Percentiles rank a stretch among this genome's conserved stretches.
Conservation (phyloP, 2,329 filamentous ascomycete species). For the Botryosphaeria dothidea region DNA sequence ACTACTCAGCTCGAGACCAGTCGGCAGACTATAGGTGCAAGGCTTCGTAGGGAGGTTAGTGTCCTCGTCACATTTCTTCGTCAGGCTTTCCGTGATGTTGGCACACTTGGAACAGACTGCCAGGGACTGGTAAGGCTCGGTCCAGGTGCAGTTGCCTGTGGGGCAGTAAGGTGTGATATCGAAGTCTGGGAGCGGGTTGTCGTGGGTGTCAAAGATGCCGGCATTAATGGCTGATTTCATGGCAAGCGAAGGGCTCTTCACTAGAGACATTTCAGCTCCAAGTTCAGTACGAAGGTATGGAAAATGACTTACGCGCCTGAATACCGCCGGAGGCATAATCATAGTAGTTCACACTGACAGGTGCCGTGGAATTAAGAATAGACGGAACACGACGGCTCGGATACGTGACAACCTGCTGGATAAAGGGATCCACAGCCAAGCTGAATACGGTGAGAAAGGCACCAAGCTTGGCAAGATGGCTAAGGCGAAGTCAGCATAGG, state of each 20-base stretch:
- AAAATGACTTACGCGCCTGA: neutral
- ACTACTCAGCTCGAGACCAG: neutral
- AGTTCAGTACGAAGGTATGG: neutral
- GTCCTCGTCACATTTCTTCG: neutral
- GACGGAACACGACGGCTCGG: neutral
- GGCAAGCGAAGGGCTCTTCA: neutral
- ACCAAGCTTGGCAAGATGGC: constrained; percentile 19
- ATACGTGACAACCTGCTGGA: constrained; percentile 21
- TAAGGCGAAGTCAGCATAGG: neutral
- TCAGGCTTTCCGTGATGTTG: constrained; percentile 17
- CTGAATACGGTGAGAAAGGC: constrained; percentile 19
- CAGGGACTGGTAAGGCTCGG: constrained; percentile 15
- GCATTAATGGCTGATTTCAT: constrained; percentile 7
- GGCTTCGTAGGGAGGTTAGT: neutral
- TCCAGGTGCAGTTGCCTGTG: constrained; percentile 21
- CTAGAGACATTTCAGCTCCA: neutral
- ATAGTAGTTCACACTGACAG: neutral
- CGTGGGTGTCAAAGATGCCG: neutral
- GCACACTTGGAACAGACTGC: constrained; percentile 18
- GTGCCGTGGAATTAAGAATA: neutral
- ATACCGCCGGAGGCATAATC: neutral
- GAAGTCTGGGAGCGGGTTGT: neutral
- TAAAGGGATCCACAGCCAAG: constrained; percentile 21
- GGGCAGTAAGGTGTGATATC: constrained; percentile 12
- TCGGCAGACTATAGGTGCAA: constrained; percentile 1